phyloP scores from a whole-genome alignment of 2,329 filamentous ascomycete genomes.

The Calycina marina region DNA sequence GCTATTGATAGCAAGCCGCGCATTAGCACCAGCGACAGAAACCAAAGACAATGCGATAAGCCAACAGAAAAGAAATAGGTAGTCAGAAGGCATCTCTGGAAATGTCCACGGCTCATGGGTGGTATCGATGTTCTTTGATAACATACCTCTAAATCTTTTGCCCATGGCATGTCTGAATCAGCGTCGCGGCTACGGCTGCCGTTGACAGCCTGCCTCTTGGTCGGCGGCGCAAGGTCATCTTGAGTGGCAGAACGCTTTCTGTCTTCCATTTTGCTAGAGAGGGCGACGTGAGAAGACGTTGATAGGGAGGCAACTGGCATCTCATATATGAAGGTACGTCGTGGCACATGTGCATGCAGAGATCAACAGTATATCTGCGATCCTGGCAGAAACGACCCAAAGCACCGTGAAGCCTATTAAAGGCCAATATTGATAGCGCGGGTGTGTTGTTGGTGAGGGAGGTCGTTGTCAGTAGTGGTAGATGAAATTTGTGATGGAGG shows the following conservation, averaged over 20 bases:
- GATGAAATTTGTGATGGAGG: too few relatives aligned
- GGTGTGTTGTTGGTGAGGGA: too few relatives aligned
- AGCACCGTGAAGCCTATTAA: too few relatives aligned
- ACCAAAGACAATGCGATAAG: slow-evolving; percentile 13
- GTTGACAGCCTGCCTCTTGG: slow-evolving; percentile 85
- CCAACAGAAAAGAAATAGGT: slow-evolving; percentile 8
- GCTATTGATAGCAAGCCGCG: slow-evolving; percentile 30
- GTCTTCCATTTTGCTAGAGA: slow-evolving; percentile 95
- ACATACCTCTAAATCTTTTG: slow-evolving; percentile 62
- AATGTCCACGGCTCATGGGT: neutral
- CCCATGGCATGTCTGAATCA: slow-evolving; percentile 54
- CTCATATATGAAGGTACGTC: slow-evolving; percentile 44
- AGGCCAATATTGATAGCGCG: too few relatives aligned
- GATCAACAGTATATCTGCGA: slow-evolving; percentile 7
- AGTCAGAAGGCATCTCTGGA: neutral
- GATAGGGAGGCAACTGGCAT: slow-evolving; percentile 27
- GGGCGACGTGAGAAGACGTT: neutral
- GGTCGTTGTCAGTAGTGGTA: too few relatives aligned
- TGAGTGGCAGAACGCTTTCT: slow-evolving; percentile 80
- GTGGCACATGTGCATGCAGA: slow-evolving; percentile 22
- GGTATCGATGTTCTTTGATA: slow-evolving; percentile 16
- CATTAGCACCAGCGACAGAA: slow-evolving; percentile 27
- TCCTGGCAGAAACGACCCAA: too few relatives aligned
- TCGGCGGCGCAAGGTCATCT: slow-evolving; percentile 78
- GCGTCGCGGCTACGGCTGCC: slow-evolving; percentile 53